Base-by-base conservation (phyloP, 768 basidiomycete genomes). In the Termitomyces sp. region DNA sequence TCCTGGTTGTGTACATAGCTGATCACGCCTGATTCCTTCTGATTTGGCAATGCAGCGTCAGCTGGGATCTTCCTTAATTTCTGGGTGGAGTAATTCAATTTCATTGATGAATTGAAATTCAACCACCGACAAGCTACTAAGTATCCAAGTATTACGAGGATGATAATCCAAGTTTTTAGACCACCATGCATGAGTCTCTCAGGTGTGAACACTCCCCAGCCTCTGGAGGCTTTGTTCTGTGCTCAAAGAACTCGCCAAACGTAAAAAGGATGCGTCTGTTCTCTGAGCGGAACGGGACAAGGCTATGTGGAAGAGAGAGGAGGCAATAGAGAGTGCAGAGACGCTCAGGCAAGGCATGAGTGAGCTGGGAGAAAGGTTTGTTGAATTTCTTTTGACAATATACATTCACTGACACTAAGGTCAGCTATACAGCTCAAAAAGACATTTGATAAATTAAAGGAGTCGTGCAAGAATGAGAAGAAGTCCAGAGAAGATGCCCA, bases 301-400 rank as follows among this genome's bases (percentile, higher is more conserved):
- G 36, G 53, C 48, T 5, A n/a, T 30, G 8, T 18, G 53, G 28
- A 54, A 53, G 32, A 35, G 26, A 0, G 38, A 46, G 30, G 32
- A 54, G 50, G 57, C 60, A 10, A 64, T 42, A 46, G 43, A 9
- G 26, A 61, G 14, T 18, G 38, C 18, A 1, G 38, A 38, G 16
- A 6, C 16, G 16, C 54, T 57, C 3, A 63, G 26, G 54, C 35
- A 42, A 30, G 45, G 40, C 2, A 42, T 65, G 20, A 13, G 4
- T 13, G 59, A 63, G 20, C 12, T 65, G 22, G 53, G 53, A n/a
- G 42, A 57, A 43, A 59, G 46, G 64, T 62, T 35, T 18, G 22
- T 33, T 18, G 4, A n/a, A 1, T 2, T 28, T 47, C 47, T 18
- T 5, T 36, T 49, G 16, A 35, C 10, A 4, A 16, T 20, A 8